A percentile compares a stretch with the other conserved stretches of the same genome.
phyloP scores from a whole-genome alignment of 1,284 basidiomycete genomes.

The Fomitiporia mediterranea region DNA sequence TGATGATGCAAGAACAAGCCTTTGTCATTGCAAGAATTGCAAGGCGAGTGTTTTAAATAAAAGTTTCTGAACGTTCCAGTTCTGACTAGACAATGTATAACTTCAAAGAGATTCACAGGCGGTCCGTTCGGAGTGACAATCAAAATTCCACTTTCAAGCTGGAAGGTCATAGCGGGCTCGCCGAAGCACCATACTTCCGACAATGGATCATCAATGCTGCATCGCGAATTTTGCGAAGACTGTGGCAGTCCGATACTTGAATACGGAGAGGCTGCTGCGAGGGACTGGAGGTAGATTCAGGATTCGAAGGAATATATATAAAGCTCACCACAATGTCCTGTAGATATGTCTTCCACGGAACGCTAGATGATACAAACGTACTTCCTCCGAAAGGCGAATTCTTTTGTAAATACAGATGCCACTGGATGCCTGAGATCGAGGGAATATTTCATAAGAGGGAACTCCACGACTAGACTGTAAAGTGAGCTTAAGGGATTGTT shows the following conservation, averaged over 20 bases:
- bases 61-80: not conserved
- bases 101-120: conserved; percentile 26
- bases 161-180: conserved; percentile 22
- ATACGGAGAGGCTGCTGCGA: conserved; percentile 20
- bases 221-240: conserved; percentile 27
- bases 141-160: conserved; percentile 24
- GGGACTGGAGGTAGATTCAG: not conserved
- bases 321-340: not conserved
- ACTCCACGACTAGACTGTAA: conserved; percentile 8
- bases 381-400: conserved; percentile 30
- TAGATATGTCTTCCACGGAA: conserved; percentile 23
- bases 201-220: conserved; percentile 26
- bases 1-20: conserved; percentile 26
- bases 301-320: conserved; percentile 15
- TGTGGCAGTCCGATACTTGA: conserved; percentile 26
- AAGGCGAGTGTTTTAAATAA: conserved; percentile 21
- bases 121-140: conserved; percentile 25
- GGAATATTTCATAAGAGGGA: conserved; percentile 15
- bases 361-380: conserved; percentile 25
- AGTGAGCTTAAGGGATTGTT: no score
- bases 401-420: conserved; percentile 26
- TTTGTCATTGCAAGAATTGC: conserved; percentile 30
- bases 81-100: not conserved
- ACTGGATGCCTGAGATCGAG: conserved; percentile 26
- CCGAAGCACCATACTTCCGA: conserved; percentile 25